Percentiles rank a stretch among this genome's conserved stretches.
These are phyloP conservation scores for Arabidopsis suecica DNA, from an alignment of 345 rosid genomes.

Conservation along the genomic window DNA sequence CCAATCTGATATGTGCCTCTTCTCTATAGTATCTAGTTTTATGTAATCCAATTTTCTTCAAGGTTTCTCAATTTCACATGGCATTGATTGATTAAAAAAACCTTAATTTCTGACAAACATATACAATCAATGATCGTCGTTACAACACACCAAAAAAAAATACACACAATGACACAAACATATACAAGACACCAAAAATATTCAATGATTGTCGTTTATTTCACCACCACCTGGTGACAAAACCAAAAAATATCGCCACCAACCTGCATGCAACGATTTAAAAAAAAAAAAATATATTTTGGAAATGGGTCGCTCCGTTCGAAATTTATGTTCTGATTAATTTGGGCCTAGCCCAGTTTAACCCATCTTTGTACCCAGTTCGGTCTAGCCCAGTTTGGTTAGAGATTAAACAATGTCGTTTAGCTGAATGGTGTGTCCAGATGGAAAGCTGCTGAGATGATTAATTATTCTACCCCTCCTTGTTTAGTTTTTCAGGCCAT, in stretches of 20 bases:
- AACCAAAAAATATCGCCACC: background rate
- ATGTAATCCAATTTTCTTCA: background rate
- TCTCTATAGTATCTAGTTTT: background rate
- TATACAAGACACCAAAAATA: too few relatives aligned
- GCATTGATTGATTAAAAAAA: background rate
- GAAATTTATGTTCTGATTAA: background rate
- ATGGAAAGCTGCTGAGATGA: too few relatives aligned
- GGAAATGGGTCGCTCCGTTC: background rate
- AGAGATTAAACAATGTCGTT: background rate
- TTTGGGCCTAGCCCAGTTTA: constrained; percentile 11
- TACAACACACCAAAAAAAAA: too few relatives aligned
- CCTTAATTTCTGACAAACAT: background rate
- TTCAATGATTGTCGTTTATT: too few relatives aligned
- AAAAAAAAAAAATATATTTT: too few relatives aligned
- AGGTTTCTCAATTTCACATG: background rate
- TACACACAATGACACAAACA: background rate
- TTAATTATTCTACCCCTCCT: too few relatives aligned
- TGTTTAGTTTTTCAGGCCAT: too few relatives aligned
- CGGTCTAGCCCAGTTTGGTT: background rate
- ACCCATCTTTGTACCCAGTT: background rate
- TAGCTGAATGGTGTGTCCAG: background rate
- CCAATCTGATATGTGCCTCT: background rate
- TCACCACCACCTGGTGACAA: constrained; percentile 2
- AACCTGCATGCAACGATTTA: background rate
- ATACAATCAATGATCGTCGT: too few relatives aligned